Percentiles rank a stretch among this genome's conserved stretches.
These are phyloP conservation scores for Monilinia fructigena DNA, from an alignment of 2,329 filamentous ascomycete genomes.

Conservation along the genomic window DNA sequence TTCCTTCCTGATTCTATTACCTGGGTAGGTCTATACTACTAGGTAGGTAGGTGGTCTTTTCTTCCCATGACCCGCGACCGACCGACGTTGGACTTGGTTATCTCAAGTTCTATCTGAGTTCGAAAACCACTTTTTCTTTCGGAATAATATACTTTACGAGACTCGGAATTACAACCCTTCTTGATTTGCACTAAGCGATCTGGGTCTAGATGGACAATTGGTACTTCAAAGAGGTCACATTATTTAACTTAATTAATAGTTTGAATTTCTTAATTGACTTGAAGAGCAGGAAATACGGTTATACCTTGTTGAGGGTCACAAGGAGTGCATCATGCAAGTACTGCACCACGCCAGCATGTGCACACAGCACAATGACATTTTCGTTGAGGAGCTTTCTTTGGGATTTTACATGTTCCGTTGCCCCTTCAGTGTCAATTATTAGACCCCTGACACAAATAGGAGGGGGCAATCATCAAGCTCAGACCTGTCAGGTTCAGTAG, in stretches of 20 bases:
- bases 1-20: no score
- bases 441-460: constrained; percentile 12
- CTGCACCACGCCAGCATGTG: not conserved
- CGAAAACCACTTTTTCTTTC: constrained; percentile 7
- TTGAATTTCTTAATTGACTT: constrained; percentile 2
- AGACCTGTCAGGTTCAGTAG: not conserved
- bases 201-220: not conserved
- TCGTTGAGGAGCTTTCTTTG: constrained; percentile 17
- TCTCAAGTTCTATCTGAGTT: constrained; percentile 5
- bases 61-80: no score
- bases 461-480: constrained; percentile 1
- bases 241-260: constrained; percentile 9
- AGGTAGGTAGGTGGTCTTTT: not conserved
- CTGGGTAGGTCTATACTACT: no score
- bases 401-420: constrained; percentile 11
- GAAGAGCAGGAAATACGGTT: not conserved
- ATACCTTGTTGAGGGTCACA: not conserved
- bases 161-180: not conserved
- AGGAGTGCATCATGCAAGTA: constrained; percentile 12
- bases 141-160: constrained; percentile 5
- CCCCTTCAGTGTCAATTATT: not conserved
- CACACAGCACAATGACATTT: constrained; percentile 8
- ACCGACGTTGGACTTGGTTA: constrained; percentile 1
- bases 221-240: not conserved
- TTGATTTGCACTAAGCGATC: not conserved